Base-by-base conservation (phyloP, 352 stramenopile species). In the Phytophthora pseudosyringae region DNA sequence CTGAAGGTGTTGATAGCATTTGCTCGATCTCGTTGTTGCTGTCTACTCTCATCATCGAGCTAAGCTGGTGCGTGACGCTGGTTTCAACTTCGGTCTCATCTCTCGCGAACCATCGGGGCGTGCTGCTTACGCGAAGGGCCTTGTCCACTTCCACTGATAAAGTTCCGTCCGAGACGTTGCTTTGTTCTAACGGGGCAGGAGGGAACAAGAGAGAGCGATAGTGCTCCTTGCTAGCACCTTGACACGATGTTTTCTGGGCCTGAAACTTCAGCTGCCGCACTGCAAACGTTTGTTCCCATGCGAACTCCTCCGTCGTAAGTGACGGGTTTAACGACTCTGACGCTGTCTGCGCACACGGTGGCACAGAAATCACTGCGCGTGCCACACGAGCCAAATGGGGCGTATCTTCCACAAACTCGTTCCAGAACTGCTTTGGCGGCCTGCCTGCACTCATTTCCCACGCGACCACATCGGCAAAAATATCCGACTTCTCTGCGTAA, bases 381-480 rank as follows among this genome's bases (percentile, higher is more conserved):
- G 75, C 78, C n/a, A 84, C 63, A 18, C 46, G 39, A 29, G 73
- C 38, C n/a, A 87, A 75, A 25, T 87, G 67, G 1, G 59, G 62
- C 11, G 79, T 65, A 51, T 88, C 79, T 12, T 80, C 57, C 3
- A 59, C 64, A 48, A 81, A 86, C 52, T 88, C 76, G 4, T 71
- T 63, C 79, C 79, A 88, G 43, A 88, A 88, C 3, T 61, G 35
- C 40, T 73, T 66, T 16, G 79, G 71, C 8, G 66, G 35, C 18
- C 65, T 48, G n/a, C 73, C 76, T 1, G 44, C 55, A 39, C 62
- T 81, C 76, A 86, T 81, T 59, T 86, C 76, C 79, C 79, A 88
- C 21, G 54, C 62, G 32, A 88, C 63, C 4, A 62, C 47, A 56
- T 86, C 76, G 1, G 36, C 59, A 64, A 88, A 88, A 40, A 59